These are phyloP conservation scores for Dictyostelium citrinum DNA, from an alignment of 78 protist genomes.

Conservation along the genomic window DNA sequence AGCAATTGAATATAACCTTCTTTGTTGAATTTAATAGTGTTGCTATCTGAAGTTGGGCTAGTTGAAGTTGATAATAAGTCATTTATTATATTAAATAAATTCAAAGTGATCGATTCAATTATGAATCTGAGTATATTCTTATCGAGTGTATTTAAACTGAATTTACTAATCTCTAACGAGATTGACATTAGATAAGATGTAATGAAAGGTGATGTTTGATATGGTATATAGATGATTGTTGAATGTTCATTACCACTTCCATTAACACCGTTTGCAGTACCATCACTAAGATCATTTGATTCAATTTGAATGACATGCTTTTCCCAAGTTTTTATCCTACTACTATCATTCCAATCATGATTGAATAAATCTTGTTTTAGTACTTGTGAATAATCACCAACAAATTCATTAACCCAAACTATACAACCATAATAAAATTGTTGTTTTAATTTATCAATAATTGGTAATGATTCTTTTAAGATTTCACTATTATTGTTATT, in stretches of 20 bases:
- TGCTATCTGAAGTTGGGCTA: not conserved
- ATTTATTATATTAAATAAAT: slow-evolving; percentile 9
- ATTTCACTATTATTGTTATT: not conserved
- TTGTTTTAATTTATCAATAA: slow-evolving; percentile 26
- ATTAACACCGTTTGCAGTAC: not conserved
- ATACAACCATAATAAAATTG: slow-evolving; percentile 47
- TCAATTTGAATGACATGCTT: slow-evolving; percentile 7
- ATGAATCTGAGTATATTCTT: slow-evolving; percentile 34
- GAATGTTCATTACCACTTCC: not conserved
- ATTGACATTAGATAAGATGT: slow-evolving; percentile 19
- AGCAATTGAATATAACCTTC: slow-evolving; percentile 60
- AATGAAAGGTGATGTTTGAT: slow-evolving; percentile 41
- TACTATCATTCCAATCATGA: slow-evolving; percentile 27
- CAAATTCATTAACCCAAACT: slow-evolving; percentile 26
- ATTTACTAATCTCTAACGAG: slow-evolving; percentile 20
- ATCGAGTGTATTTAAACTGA: slow-evolving; percentile 58
- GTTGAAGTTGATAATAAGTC: not conserved
- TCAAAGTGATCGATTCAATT: not conserved
- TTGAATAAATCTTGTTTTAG: not conserved
- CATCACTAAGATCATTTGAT: not conserved
- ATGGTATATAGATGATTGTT: slow-evolving; percentile 22
- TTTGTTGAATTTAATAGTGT: not conserved
- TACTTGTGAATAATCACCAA: not conserved
- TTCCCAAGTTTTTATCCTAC: slow-evolving; percentile 43
- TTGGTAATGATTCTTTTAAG: slow-evolving; percentile 11